Conservation (phyloP, 176 grass and related monocot genomes). For the Raddia distichophylla region DNA sequence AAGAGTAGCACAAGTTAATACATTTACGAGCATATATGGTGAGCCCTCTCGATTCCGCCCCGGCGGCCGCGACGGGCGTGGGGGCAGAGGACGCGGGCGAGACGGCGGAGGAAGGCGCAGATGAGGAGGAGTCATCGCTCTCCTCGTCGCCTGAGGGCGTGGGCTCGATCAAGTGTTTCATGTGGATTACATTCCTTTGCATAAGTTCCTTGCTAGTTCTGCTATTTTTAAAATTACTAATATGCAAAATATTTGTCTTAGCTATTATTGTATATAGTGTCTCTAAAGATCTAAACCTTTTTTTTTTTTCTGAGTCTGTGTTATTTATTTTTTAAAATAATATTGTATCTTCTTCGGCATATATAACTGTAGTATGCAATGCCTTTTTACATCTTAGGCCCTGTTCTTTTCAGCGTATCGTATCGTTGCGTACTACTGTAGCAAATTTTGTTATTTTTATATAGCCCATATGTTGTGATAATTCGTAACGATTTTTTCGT, state of each 20-base stretch:
- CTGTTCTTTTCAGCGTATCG: too few species aligned
- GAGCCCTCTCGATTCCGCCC: too few species aligned
- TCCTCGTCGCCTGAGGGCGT: too few species aligned
- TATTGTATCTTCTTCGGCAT: neutral
- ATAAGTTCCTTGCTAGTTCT: neutral
- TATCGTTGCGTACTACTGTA: too few species aligned
- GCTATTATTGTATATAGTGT: neutral
- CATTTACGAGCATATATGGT: neutral
- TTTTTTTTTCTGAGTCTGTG: neutral
- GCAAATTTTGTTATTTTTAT: too few species aligned
- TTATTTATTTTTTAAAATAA: constrained; percentile 2
- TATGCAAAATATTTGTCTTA: neutral
- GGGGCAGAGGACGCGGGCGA: too few species aligned
- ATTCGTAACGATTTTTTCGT: too few species aligned
- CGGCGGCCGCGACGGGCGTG: too few species aligned
- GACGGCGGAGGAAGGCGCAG: too few species aligned
- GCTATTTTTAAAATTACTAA: neutral
- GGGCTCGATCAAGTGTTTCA: neutral
- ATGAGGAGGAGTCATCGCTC: too few species aligned
- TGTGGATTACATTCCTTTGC: neutral
- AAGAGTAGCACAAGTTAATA: constrained; percentile 1
- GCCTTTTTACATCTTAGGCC: neutral
- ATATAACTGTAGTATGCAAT: neutral
- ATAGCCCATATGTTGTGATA: too few species aligned
- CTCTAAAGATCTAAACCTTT: neutral